A percentile compares a stretch with the other conserved stretches of the same genome.
These are phyloP conservation scores for Neolentinus lepideus DNA, from an alignment of 1,284 basidiomycete species.

Conservation along the genomic window DNA sequence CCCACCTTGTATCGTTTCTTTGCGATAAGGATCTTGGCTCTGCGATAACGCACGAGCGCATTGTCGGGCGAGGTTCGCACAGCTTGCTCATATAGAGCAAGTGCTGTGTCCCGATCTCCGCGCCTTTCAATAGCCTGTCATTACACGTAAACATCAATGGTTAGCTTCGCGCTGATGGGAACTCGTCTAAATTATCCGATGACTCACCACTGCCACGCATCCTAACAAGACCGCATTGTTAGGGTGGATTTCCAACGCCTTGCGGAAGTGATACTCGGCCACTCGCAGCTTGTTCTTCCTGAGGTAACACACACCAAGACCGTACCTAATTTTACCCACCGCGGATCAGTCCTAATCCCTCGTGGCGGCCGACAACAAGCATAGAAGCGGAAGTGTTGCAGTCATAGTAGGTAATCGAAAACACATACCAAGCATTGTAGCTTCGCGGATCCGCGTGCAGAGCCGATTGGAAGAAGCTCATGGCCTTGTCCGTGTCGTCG, in stretches of 20 bases:
- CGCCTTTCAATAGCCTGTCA: constrained; percentile 76
- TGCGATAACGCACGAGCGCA: constrained; percentile 84
- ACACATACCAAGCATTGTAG: constrained; percentile 88
- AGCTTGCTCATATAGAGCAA: constrained; percentile 75
- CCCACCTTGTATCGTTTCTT: constrained; percentile 78
- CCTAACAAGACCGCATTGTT: constrained; percentile 86
- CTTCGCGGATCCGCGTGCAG: constrained; percentile 83
- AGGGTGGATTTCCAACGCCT: constrained; percentile 85
- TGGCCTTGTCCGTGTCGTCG: constrained; percentile 86
- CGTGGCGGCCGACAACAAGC: neutral
- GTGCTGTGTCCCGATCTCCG: constrained; percentile 65
- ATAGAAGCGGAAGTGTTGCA: constrained; percentile 5
- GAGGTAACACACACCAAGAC: constrained; percentile 91
- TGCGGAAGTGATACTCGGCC: constrained; percentile 92
- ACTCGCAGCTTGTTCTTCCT: constrained; percentile 84
- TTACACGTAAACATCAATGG: constrained; percentile 16
- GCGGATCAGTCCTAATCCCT: constrained; percentile 1
- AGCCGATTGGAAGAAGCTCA: constrained; percentile 85
- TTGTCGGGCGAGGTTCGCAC: constrained; percentile 73
- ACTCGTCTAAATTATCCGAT: constrained; percentile 3
- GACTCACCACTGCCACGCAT: constrained; percentile 83
- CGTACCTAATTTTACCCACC: constrained; percentile 63
- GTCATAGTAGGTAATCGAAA: constrained; percentile 5
- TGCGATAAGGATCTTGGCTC: constrained; percentile 81
- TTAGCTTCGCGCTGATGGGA: constrained; percentile 5